Base-by-base conservation (phyloP, 257 asterid species). In the Lavandula angustifolia region DNA sequence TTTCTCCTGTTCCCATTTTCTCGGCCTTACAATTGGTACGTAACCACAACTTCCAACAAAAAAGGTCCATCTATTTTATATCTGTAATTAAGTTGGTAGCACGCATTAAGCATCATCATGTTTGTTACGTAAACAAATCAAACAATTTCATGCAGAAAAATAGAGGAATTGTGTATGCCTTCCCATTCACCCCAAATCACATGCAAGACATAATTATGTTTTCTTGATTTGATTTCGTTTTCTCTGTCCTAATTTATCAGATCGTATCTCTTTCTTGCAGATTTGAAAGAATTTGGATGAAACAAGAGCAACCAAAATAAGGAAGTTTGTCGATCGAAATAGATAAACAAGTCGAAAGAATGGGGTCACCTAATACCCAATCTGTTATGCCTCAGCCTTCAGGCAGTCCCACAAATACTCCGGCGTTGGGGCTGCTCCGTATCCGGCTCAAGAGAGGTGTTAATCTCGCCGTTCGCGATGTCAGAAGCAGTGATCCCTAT, bases 401-500 rank as follows among this genome's bases (percentile, higher is more conserved):
- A 8, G 60, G 49, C 3, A 66, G 65, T n/a, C 63, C 69, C 4
- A n/a, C 60, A 3, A 32, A 61, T 34, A 9, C 34, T 14, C 53
- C 52, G 27, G 79, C 84, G 66, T 63, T 86, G 84, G 98, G 98
- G 12, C 81, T 91, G 47, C 88, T 91, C 14, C 76, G 94, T 64
- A 76, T 91, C 54, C 76, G 92, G 29, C 66, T 91, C 6, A 80
- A 83, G 47, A 73, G 81, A 74, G 98, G 98, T 17, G 62, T 86
- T 9, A 88, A 91, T 73, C 98, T 91, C 31, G 98, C 95, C 3
- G 86, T 91, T 65, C 94, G 96, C 7, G 98, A 91, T 70, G 91
- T 88, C 66, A 71, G 81, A 3, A 86, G 88, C 72, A 91, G 98
- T 34, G 96, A 91, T 80, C 95, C 95, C 2, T 87, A 84, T 29